phyloP scores from a whole-genome alignment of 2,329 filamentous ascomycete species.

The Pseudocercospora macadamiae region DNA sequence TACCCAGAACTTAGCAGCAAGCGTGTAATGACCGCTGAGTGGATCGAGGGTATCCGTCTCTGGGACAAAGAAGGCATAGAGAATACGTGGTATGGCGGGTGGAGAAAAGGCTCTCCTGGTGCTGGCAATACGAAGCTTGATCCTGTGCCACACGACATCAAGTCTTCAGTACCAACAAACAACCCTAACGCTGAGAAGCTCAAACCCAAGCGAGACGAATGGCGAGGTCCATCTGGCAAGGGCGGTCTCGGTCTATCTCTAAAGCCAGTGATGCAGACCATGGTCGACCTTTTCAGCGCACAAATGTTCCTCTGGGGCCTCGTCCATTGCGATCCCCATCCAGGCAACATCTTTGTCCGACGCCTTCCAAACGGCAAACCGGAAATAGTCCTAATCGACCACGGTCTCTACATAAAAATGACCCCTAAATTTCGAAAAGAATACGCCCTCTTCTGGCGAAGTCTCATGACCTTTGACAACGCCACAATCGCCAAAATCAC shows the following conservation, averaged over 20 bases:
- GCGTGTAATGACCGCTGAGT: constrained; percentile 90
- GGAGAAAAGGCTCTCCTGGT: constrained; percentile 76
- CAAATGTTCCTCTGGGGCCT: constrained; percentile 98
- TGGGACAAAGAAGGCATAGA: constrained; percentile 89
- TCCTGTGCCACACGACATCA: constrained; percentile 42
- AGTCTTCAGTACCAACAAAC: constrained; percentile 40
- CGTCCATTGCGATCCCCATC: constrained; percentile 95
- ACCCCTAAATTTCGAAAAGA: constrained; percentile 78
- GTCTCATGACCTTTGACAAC: constrained; percentile 92
- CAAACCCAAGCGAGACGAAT: constrained; percentile 79
- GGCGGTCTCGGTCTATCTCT: constrained; percentile 83
- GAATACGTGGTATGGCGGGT: constrained; percentile 75
- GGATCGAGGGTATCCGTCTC: constrained; percentile 91
- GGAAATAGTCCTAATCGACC: constrained; percentile 94
- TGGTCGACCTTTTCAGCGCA: constrained; percentile 94
- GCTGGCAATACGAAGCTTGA: constrained; percentile 68
- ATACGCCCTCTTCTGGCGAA: constrained; percentile 91
- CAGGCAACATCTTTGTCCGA: constrained; percentile 95
- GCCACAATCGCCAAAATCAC: constrained; percentile 73
- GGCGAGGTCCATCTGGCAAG: constrained; percentile 71
- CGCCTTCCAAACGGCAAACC: constrained; percentile 78
- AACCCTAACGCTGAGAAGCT: constrained; percentile 62
- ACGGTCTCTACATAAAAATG: constrained; percentile 95
- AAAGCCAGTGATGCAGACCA: constrained; percentile 91
- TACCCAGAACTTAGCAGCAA: constrained; percentile 80